A percentile compares a stretch with the other conserved stretches of the same genome.
Evolutionary conservation across 148 eudicot species (phyloP).

Genomic region (Chenopodium suecicum): DNA sequence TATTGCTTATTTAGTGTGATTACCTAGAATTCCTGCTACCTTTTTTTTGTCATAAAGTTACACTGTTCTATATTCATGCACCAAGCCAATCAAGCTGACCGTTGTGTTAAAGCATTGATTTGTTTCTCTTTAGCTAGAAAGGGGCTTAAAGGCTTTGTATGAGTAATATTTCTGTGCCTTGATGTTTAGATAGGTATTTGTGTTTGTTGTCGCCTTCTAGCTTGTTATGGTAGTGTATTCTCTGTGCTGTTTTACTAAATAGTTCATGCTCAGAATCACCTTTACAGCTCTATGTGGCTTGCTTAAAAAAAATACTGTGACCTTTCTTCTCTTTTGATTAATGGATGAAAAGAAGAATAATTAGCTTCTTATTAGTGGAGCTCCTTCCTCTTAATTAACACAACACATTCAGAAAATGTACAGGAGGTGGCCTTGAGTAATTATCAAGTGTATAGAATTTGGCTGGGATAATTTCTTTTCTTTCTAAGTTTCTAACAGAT

Average conservation of each 20-base stretch:
- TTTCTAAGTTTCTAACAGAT: background rate
- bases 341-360: background rate
- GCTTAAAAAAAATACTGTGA: background rate
- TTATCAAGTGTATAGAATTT: background rate
- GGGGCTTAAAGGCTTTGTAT: background rate
- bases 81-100: background rate
- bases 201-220: background rate
- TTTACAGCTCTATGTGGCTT: background rate
- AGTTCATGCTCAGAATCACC: background rate
- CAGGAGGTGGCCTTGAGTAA: background rate
- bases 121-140: background rate
- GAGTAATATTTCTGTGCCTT: background rate
- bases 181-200: background rate
- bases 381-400: background rate
- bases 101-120: background rate
- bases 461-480: background rate
- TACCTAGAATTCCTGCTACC: background rate
- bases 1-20: background rate
- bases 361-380: background rate
- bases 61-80: background rate
- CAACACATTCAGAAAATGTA: background rate
- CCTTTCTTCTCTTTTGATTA: background rate
- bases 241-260: background rate
- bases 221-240: background rate
- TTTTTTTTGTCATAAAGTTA: background rate